Conservation (phyloP, 331 rosid species). For the Stylosanthes scabra region DNA sequence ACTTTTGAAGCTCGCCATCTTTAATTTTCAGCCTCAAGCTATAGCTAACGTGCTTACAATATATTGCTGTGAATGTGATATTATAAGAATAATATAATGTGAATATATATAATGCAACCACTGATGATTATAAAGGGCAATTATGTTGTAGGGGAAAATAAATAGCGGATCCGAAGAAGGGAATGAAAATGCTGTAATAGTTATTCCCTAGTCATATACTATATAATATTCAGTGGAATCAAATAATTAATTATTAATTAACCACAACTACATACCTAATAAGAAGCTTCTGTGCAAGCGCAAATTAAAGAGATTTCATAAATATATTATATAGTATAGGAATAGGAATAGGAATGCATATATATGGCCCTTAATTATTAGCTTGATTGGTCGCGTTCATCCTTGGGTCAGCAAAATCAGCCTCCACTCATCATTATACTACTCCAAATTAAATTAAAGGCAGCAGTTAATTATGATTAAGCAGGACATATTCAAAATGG, state of each 20-base stretch:
- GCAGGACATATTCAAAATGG: neutral
- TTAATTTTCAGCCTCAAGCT: slow-evolving; percentile 8
- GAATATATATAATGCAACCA: too few relatives aligned
- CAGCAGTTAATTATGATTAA: too few relatives aligned
- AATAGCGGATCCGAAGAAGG: neutral
- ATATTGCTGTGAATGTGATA: neutral
- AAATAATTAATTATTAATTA: too few relatives aligned
- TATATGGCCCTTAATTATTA: neutral
- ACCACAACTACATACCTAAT: too few relatives aligned
- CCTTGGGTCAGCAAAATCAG: slow-evolving; percentile 21
- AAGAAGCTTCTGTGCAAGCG: too few relatives aligned
- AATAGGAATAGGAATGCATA: neutral
- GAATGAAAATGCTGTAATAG: neutral
- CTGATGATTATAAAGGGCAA: too few relatives aligned
- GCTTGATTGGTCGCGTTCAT: neutral
- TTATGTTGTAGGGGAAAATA: neutral
- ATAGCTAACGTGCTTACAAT: slow-evolving; percentile 24
- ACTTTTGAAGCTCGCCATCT: neutral
- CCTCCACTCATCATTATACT: slow-evolving; percentile 26
- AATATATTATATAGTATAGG: too few relatives aligned
- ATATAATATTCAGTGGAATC: too few relatives aligned
- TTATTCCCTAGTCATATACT: neutral
- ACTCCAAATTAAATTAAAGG: neutral
- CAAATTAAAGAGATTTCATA: too few relatives aligned
- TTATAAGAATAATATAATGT: neutral